phyloP scores from a whole-genome alignment of 2,329 filamentous ascomycete species.

The Aspergillus udagawae region DNA sequence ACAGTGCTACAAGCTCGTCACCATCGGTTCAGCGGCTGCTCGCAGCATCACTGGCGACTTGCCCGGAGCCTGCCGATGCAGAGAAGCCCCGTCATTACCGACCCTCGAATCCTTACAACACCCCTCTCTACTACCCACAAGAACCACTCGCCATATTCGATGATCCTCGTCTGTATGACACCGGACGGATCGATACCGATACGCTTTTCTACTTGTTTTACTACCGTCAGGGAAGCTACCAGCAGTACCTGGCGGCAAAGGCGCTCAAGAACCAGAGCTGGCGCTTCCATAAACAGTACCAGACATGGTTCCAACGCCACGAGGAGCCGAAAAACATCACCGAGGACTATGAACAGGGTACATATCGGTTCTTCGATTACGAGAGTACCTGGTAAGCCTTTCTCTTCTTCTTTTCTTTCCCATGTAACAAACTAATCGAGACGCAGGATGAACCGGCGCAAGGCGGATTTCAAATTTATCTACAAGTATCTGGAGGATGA shows the following conservation, averaged over 20 bases:
- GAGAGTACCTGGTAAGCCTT: conserved; percentile 88
- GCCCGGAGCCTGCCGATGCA: conserved; percentile 72
- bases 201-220: conserved; percentile 99
- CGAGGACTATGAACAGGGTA: conserved; percentile 97
- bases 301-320: conserved; percentile 98
- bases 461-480: conserved; percentile 96
- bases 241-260: conserved; percentile 92
- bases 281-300: conserved; percentile 99
- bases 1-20: conserved; percentile 48
- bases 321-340: conserved; percentile 98
- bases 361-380: conserved; percentile 98
- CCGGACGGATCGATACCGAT: conserved; percentile 79
- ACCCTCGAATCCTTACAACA: conserved; percentile 74
- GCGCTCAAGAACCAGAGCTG: conserved; percentile 98
- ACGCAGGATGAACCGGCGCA: conserved; percentile 92
- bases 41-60: conserved; percentile 66
- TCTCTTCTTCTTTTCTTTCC: conserved; percentile 8
- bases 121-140: conserved; percentile 81
- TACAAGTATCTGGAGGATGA: conserved; percentile 98
- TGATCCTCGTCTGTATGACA: conserved; percentile 76
- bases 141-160: conserved; percentile 90
- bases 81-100: conserved; percentile 81
- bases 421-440: conserved; percentile 11
- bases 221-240: conserved; percentile 93
- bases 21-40: conserved; percentile 71